phyloP scores from a whole-genome alignment of 1,284 basidiomycete genomes.

The Cutaneotrichosporon cavernicola region DNA sequence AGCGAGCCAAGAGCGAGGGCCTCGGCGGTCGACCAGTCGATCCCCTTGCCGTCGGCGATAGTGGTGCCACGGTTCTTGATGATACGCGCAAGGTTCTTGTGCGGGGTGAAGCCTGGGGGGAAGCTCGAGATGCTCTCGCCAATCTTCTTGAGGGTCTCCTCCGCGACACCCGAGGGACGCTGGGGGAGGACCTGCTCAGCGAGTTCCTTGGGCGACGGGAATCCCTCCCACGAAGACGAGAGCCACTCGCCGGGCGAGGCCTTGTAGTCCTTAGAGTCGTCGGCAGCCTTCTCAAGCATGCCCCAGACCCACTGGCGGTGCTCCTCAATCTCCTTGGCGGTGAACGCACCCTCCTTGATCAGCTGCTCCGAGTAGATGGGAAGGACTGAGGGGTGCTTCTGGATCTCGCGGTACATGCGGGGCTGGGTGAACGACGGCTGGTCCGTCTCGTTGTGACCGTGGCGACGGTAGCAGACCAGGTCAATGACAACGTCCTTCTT shows the following conservation, averaged over 20 bases:
- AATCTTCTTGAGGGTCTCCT: slow-evolving; percentile 75
- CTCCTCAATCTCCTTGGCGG: slow-evolving; percentile 93
- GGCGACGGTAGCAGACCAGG: slow-evolving; percentile 96
- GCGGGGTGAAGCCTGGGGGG: slow-evolving; percentile 81
- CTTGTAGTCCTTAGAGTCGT: slow-evolving; percentile 88
- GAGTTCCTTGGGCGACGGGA: slow-evolving; percentile 94
- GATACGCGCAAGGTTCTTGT: slow-evolving; percentile 93
- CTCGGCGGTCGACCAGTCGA: slow-evolving; percentile 99
- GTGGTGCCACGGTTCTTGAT: slow-evolving; percentile 82
- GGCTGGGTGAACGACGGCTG: slow-evolving; percentile 99
- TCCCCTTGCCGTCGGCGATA: slow-evolving; percentile 83
- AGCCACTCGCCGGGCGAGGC: slow-evolving; percentile 95
- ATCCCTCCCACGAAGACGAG: slow-evolving; percentile 95
- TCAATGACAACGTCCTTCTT: slow-evolving; percentile 99
- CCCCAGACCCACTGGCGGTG: slow-evolving; percentile 99
- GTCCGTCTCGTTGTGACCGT: slow-evolving; percentile 99
- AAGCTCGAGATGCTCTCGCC: slow-evolving; percentile 82
- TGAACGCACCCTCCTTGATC: slow-evolving; percentile 88
- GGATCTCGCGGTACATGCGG: slow-evolving; percentile 97
- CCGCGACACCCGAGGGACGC: slow-evolving; percentile 77
- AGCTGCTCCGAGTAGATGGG: slow-evolving; percentile 90
- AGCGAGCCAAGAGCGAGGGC: slow-evolving; percentile 94
- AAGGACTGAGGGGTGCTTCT: slow-evolving; percentile 88
- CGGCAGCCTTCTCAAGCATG: slow-evolving; percentile 91
- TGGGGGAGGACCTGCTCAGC: slow-evolving; percentile 89